Base-by-base conservation (phyloP, 768 basidiomycete species). In the Suillus variegatus region DNA sequence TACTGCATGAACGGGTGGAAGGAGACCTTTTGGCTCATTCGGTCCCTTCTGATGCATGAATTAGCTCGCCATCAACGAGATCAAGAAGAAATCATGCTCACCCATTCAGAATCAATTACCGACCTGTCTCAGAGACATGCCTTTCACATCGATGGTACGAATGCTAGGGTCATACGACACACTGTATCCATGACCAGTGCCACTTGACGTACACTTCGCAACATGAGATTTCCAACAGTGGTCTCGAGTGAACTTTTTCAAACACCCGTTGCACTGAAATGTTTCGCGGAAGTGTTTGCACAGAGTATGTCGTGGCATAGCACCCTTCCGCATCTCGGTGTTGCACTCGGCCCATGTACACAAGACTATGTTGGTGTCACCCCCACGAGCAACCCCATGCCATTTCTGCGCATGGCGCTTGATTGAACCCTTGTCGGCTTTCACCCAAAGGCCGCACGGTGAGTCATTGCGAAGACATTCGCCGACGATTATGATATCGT, bases 361-460 rank as follows among this genome's bases (percentile, higher is more conserved):
- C 18, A 8, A 5, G 9, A 44, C 32, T 7, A 1, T 28, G 43
- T 7, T 7, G 8, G 28, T 46, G 10, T 66, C 61, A 20, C n/a
- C 52, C 1, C 62, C 65, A 41, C 41, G 46, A 22, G 18, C 25
- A 25, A 57, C 25, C 13, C 40, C 6, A 25, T 66, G 65, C 54
- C 64, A 66, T 28, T 14, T 41, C 16, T 64, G 55, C 6, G 35
- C 40, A 36, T 66, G 64, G 10, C 63, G 40, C 35, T 57, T 63
- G 36, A 66, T 43, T 7, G 55, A 38, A 22, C n/a, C 20, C 22
- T 64, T 64, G 14, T 66, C 25, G 8, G 43, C 40, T 49, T 47
- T 64, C 20, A 66, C 49, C 63, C 64, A 64, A 43, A 66, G 47
- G 7, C 38, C 10, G 20, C 65, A 66, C 2, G 63, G 44, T n/a